phyloP scores from a whole-genome alignment of 805 yeast genomes.

The Hyphopichia homilentoma region DNA sequence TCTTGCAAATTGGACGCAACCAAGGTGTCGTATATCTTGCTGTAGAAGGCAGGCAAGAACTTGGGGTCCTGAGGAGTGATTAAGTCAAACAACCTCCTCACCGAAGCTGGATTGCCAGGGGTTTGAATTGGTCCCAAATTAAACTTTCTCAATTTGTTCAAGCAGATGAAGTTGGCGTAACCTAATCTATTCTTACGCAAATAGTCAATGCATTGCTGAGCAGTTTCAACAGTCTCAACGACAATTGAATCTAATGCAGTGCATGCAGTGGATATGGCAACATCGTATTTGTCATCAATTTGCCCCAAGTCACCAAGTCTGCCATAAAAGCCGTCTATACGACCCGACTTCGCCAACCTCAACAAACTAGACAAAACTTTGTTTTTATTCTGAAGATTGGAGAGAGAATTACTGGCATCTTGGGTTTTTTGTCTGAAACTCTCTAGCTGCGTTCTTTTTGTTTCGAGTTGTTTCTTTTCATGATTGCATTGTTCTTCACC shows the following conservation, averaged over 20 bases:
- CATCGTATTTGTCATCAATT: constrained; percentile 83
- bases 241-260: constrained; percentile 90
- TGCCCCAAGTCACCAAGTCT: constrained; percentile 89
- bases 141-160: constrained; percentile 67
- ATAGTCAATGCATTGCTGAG: constrained; percentile 67
- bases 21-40: constrained; percentile 80
- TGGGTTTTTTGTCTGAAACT: constrained; percentile 56
- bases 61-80: constrained; percentile 61
- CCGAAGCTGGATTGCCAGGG: constrained; percentile 59
- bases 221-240: constrained; percentile 69
- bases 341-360: constrained; percentile 72
- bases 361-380: constrained; percentile 67
- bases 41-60: constrained; percentile 85
- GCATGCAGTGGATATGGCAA: constrained; percentile 93
- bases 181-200: constrained; percentile 82
- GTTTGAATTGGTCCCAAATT: constrained; percentile 57
- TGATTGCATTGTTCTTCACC: constrained; percentile 56
- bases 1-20: constrained; percentile 76
- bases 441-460: constrained; percentile 51
- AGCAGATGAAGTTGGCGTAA: constrained; percentile 79
- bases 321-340: constrained; percentile 84
- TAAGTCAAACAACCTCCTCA: constrained; percentile 81
- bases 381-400: constrained; percentile 62
- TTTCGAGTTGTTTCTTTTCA: constrained; percentile 48
- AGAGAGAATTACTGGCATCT: constrained; percentile 61